Conservation (phyloP, 768 basidiomycete species). For the Russula foetens region DNA sequence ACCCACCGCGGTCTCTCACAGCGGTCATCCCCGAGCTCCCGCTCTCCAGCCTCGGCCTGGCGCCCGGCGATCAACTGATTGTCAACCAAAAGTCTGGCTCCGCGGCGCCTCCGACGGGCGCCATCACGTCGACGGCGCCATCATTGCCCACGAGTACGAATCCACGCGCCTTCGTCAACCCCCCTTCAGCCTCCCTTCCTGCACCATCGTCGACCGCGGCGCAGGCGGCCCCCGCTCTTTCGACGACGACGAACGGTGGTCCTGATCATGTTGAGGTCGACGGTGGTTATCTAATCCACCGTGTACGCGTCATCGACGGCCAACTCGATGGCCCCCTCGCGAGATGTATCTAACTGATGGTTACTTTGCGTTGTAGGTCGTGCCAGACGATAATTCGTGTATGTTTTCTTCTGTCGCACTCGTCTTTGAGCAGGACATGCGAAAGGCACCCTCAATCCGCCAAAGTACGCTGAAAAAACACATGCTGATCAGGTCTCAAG, state of each 20-base stretch:
- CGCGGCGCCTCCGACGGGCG: slow-evolving; percentile 16
- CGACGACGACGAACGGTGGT: slow-evolving; percentile 26
- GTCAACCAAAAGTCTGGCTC: slow-evolving; percentile 42
- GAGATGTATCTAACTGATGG: background rate
- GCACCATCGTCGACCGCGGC: slow-evolving; percentile 17
- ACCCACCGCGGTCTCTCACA: slow-evolving; percentile 71
- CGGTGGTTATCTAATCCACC: slow-evolving; percentile 63
- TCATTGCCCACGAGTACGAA: slow-evolving; percentile 22
- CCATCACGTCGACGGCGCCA: background rate
- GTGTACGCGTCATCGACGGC: slow-evolving; percentile 38
- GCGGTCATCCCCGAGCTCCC: slow-evolving; percentile 61
- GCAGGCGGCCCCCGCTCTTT: slow-evolving; percentile 18
- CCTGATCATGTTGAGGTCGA: slow-evolving; percentile 55
- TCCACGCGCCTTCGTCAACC: slow-evolving; percentile 21
- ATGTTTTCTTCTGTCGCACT: slow-evolving; percentile 83
- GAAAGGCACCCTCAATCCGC: slow-evolving; percentile 62
- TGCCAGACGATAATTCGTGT: slow-evolving; percentile 98
- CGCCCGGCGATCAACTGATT: slow-evolving; percentile 79
- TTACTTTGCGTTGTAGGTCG: slow-evolving; percentile 41
- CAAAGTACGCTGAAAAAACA: slow-evolving; percentile 51
- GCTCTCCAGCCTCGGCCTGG: slow-evolving; percentile 67
- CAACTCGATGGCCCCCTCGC: background rate
- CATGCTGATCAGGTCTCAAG: background rate
- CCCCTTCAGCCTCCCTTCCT: slow-evolving; percentile 21
- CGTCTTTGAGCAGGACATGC: slow-evolving; percentile 75